Base-by-base conservation (phyloP, 768 basidiomycete species). In the Leccinum aurantiacum region DNA sequence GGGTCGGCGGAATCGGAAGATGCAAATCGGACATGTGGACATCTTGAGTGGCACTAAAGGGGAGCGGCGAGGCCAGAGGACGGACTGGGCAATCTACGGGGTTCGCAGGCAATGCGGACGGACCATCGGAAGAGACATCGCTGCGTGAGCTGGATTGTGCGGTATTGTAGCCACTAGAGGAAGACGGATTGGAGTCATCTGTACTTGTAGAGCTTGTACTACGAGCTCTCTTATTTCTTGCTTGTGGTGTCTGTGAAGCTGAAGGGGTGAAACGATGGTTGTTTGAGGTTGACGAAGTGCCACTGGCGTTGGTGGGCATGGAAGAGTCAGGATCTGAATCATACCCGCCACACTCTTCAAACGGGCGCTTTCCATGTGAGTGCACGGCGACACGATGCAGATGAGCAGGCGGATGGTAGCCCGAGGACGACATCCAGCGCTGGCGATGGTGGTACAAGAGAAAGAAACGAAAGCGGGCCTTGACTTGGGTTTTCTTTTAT, bases 171-270 rank as follows among this genome's bases (percentile, higher is more conserved):
- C 74, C 68, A 14, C 78, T 79, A 6, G 78, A 77, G 4, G 72
- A 67, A 9, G 78, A 75, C 53, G 75, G 73, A 27, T 59, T 60
- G 33, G 76, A 68, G 60, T 57, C 61, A 46, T 74, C 74, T 57
- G 76, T 76, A n/a, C 71, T 73, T 49, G 79, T 78, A 35, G 78
- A 81, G 60, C 79, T 81, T 35, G 79, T 80, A 60, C 84, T 85
- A 50, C 85, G 74, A 4, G 85, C 82, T 33, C 85, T 74, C 71
- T 86, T 86, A 61, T 80, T 84, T 59, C 83, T 80, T 57, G 82
- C 77, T 63, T 81, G 80, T 51, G 78, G 76, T 65, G 53, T 24
- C 5, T 57, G 38, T 3, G 41, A 54, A 25, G 58, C 8, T 25
- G 58, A 24, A 2, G 69, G 15, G 14, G 67, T 27, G 22, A 63